Evolutionary conservation across 1,139 yeast species (phyloP), one percentile per base, ranked within the genome.

Genomic region (Zygoascus meyerae): DNA sequence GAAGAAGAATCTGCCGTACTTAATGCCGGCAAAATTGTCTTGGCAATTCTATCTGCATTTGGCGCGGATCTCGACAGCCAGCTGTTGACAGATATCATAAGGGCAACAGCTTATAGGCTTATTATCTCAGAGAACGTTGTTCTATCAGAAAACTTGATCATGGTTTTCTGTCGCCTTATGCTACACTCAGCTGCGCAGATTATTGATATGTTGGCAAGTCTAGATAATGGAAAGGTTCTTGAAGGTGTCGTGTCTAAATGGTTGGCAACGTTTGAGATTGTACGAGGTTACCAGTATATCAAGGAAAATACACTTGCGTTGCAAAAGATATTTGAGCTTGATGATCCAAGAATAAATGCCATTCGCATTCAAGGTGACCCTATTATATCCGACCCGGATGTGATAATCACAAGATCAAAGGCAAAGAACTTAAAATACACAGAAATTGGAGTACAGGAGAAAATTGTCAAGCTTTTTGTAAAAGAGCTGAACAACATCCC

Each of bases 351-450:
- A 32, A 64, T 86, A 7, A 71, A 73, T 43, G 55, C 62, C 1
- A 63, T 86, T 7, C 53, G 68, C 9, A 95, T 90, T 0, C 78
- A 87, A 56, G 97, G 95, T 4, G 95, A 89, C 51, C 70, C 82
- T 16, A 83, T 86, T 0, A n/a, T 29, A 8, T 76, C 80, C 52
- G 73, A 78, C 28, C 75, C 76, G 1, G 78, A 78, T 48, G 60
- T 79, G 32, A 89, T 90, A 38, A 68, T 87, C 7, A 92, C 97
- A 0, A 74, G 98, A 57, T 86, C 97, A 0, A 84, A 81, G 81
- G 79, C 95, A 2, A 79, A 77, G 55, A 66, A 71, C n/a, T 73
- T 80, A 45, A 67, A 71, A 52, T 84, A 73, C 55, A 78, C 86
- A 0, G 80, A 75, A 57, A 73, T 87, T 1, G 71, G 90, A 0